Evolutionary conservation across 768 basidiomycete genomes (phyloP), one percentile per base, ranked within the genome.

Genomic region (Boletus coccyginus): DNA sequence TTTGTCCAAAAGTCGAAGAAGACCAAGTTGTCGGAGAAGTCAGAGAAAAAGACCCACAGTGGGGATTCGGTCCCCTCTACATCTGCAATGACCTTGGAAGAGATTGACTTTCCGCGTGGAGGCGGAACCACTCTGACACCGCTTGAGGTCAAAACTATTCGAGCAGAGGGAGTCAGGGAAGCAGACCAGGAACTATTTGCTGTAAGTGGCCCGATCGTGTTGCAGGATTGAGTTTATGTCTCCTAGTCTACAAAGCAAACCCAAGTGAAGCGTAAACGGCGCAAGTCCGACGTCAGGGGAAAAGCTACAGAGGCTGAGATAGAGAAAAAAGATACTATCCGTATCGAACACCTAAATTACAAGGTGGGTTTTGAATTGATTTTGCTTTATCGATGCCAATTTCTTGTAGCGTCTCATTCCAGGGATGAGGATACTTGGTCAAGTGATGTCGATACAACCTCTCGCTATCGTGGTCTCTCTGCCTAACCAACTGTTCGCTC

Each of bases 41-140:
- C 60, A 57, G 56, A 67, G 63, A 57, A 44, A 50, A 70, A 62
- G 59, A 36, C 52, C 11, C 47, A 51, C 49, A 43, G 63, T 59
- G 60, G 64, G 19, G 70, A 73, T 19, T 55, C 73, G 11, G 59
- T 70, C 4, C 68, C 73, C 48, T 61, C 72, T 11, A 61, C 69
- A 31, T 76, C 79, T n/a, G 73, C 67, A 60, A 64, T 78, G 54
- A 71, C 76, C 36, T 58, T 78, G 11, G 85, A 93, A 39, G 94
- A 95, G 65, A 81, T 92, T 48, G 93, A 95, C 71, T 99, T 98
- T 73, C 95, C 95, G 55, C 86, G 96, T 62, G 97, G 96, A 29
- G 96, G 96, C 29, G 96, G 96, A 50, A 90, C 93, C 1, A 81
- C 77, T 33, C 81, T 96, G 62, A 97, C 95, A 19, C 88, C 94